Conservation (phyloP, 441 rosid species). For the Croton laevigatus region DNA sequence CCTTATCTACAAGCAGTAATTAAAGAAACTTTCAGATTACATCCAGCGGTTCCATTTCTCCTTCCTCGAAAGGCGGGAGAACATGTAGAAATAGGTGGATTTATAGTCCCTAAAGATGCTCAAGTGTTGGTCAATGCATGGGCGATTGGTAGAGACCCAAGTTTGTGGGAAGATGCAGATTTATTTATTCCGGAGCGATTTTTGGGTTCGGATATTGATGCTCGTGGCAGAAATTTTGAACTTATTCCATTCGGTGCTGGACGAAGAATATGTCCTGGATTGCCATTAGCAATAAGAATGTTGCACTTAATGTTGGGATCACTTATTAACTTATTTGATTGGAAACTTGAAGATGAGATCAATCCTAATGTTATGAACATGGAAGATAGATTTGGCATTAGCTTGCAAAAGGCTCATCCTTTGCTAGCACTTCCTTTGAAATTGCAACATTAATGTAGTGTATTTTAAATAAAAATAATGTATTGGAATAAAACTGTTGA, state of each 20-base stretch:
- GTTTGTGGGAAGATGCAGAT: slow-evolving; percentile 26
- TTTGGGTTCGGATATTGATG: slow-evolving; percentile 27
- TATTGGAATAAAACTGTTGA: too few relatives aligned
- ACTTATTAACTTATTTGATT: slow-evolving; percentile 28
- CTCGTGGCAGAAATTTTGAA: slow-evolving; percentile 29
- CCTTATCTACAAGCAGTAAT: slow-evolving; percentile 30
- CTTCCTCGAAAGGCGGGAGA: slow-evolving; percentile 21
- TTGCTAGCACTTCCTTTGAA: slow-evolving; percentile 19
- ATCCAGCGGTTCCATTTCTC: slow-evolving; percentile 27
- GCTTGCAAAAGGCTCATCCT: slow-evolving; percentile 23
- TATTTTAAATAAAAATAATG: too few relatives aligned
- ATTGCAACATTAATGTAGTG: too few relatives aligned
- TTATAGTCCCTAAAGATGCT: slow-evolving; percentile 28
- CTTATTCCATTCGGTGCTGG: slow-evolving; percentile 39
- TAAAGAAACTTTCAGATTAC: slow-evolving; percentile 30
- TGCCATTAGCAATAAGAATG: slow-evolving; percentile 29
- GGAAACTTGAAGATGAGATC: slow-evolving; percentile 28
- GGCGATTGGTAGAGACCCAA: slow-evolving; percentile 39
- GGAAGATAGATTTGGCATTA: slow-evolving; percentile 29
- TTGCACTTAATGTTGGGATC: slow-evolving; percentile 27
- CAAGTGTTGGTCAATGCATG: slow-evolving; percentile 30
- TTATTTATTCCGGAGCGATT: slow-evolving; percentile 36
- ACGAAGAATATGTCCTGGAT: slow-evolving; percentile 36
- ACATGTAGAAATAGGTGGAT: slow-evolving; percentile 25
- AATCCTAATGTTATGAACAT: slow-evolving; percentile 23